Evolutionary conservation across 129 eudicot genomes (phyloP).

Genomic region (Centaurea solstitialis): DNA sequence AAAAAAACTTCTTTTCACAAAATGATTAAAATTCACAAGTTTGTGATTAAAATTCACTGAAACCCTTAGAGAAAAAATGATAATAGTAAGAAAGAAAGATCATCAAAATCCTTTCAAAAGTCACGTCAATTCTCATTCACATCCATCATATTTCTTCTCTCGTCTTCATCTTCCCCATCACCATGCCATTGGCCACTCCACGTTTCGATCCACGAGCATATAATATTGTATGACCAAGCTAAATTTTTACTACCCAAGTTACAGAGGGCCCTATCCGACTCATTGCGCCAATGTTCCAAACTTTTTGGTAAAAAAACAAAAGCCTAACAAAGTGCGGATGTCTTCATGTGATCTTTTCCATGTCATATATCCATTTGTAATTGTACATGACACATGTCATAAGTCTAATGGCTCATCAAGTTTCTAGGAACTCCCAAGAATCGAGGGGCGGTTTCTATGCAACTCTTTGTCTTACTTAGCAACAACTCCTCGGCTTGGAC

Average conservation of each 20-base stretch:
- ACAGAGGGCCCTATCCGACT: background rate
- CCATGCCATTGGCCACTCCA: slow-evolving; percentile 9
- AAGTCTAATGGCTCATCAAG: slow-evolving; percentile 18
- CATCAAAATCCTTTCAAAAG: background rate
- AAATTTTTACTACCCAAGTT: background rate
- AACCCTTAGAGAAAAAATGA: background rate
- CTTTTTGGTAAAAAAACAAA: slow-evolving; percentile 13
- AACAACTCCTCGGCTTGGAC: slow-evolving; percentile 39
- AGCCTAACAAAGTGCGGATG: slow-evolving; percentile 12
- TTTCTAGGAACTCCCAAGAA: slow-evolving; percentile 26
- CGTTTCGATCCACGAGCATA: slow-evolving; percentile 13
- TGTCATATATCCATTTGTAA: slow-evolving; percentile 16
- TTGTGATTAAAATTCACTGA: slow-evolving; percentile 7
- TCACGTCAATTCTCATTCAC: background rate
- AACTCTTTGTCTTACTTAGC: slow-evolving; percentile 37
- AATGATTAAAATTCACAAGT: slow-evolving; percentile 9
- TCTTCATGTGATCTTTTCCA: slow-evolving; percentile 25
- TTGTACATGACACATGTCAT: background rate
- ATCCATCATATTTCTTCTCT: background rate
- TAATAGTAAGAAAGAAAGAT: slow-evolving; percentile 1
- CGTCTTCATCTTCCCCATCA: slow-evolving; percentile 16
- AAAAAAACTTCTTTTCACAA: slow-evolving; percentile 15
- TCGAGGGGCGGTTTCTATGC: slow-evolving; percentile 50
- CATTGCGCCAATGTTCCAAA: slow-evolving; percentile 32
- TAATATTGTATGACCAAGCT: background rate